Conservation (phyloP, 306 rosid species). For the Gillenia trifoliata region DNA sequence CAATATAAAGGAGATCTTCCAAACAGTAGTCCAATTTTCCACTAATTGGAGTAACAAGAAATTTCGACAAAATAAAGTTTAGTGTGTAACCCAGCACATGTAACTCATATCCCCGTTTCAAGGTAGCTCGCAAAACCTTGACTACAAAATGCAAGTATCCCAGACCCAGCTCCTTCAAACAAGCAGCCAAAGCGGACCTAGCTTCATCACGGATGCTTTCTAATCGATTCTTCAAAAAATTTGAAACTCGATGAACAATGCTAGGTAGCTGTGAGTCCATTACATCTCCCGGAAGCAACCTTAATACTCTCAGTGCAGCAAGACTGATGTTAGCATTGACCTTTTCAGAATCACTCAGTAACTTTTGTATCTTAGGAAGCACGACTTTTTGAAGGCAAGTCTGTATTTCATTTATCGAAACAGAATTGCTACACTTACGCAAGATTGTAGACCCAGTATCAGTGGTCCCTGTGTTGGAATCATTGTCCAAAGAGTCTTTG, state of each 20-base stretch:
- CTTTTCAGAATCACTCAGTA: conserved; percentile 69
- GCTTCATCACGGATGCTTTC: conserved; percentile 94
- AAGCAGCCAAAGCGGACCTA: conserved; percentile 77
- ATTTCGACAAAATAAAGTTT: conserved; percentile 69
- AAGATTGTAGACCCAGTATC: conserved; percentile 22
- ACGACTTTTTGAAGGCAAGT: conserved; percentile 55
- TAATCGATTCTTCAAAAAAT: conserved; percentile 71
- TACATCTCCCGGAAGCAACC: conserved; percentile 73
- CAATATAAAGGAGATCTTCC: conserved; percentile 71
- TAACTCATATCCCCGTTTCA: conserved; percentile 86
- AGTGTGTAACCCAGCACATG: conserved; percentile 91
- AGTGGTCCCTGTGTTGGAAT: conserved; percentile 28
- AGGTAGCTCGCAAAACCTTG: conserved; percentile 58
- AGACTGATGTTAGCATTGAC: conserved; percentile 71
- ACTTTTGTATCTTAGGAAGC: conserved; percentile 76
- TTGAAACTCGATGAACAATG: conserved; percentile 70
- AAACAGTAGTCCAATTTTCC: conserved; percentile 85
- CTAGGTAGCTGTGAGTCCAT: conserved; percentile 83
- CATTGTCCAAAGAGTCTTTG: conserved; percentile 23
- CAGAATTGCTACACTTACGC: conserved; percentile 19
- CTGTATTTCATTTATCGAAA: conserved; percentile 48
- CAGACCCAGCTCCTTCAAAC: conserved; percentile 91
- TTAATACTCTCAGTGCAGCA: conserved; percentile 77
- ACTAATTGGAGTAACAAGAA: conserved; percentile 41
- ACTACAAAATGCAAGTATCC: conserved; percentile 78